A percentile compares a stretch with the other conserved stretches of the same genome.
These are phyloP conservation scores for Sicyos baderoa DNA, from an alignment of 306 rosid species.

Conservation along the genomic window DNA sequence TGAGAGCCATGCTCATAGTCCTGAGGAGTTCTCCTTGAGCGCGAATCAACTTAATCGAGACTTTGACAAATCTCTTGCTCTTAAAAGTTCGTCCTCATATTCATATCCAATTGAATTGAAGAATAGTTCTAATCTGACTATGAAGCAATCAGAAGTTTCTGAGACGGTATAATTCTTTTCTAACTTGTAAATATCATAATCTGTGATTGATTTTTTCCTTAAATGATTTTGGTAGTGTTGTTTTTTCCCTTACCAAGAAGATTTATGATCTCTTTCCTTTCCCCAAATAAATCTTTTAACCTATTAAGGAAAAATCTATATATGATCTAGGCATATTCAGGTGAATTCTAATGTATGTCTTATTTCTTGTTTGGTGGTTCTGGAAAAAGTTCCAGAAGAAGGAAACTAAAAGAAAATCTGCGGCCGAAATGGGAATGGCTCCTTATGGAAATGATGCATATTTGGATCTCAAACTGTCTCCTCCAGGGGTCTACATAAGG, in stretches of 20 bases:
- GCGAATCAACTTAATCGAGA: not conserved
- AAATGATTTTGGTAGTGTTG: not conserved
- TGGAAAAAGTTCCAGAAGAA: slow-evolving; percentile 5
- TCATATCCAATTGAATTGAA: not conserved
- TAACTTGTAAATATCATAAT: not conserved
- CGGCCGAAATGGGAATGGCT: not conserved
- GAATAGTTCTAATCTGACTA: not conserved
- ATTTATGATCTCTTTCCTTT: slow-evolving; percentile 9
- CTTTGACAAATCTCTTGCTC: slow-evolving; percentile 5
- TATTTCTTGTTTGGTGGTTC: not conserved
- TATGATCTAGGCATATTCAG: not conserved
- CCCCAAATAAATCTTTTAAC: not conserved
- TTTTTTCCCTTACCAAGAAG: not conserved
- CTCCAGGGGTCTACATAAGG: slow-evolving; percentile 11
- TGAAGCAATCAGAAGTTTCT: slow-evolving; percentile 10
- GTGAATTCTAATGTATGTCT: slow-evolving; percentile 6
- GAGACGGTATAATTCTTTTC: slow-evolving; percentile 9
- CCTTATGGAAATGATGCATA: not conserved
- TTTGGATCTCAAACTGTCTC: slow-evolving; percentile 23
- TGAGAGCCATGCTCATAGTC: slow-evolving; percentile 3
- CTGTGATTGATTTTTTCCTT: not conserved
- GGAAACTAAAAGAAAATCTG: slow-evolving; percentile 14
- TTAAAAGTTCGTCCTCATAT: not conserved
- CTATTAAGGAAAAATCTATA: not conserved
- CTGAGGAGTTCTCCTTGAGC: slow-evolving; percentile 8